Base-by-base conservation (phyloP, 257 asterid species). In the Paraleonurus japonicus region DNA sequence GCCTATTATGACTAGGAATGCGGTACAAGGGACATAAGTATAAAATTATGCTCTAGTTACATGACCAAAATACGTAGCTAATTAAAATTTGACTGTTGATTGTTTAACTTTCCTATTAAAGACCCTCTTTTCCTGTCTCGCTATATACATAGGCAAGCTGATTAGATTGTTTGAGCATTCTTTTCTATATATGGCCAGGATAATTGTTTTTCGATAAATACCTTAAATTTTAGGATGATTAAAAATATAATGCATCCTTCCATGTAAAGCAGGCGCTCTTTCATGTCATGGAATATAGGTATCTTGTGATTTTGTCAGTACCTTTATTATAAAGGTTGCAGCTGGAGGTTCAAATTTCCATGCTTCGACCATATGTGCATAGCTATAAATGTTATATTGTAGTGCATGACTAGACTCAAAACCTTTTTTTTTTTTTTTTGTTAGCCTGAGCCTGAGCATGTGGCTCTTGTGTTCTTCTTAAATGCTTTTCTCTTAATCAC, bases 391-490 rank as follows among this genome's bases (percentile, higher is more conserved):
- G 57, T 28, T 47, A 15, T 15, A 37, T 61, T 43, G 23, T 32
- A 51, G 30, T 75, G 78, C 65, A 53, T 23, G 61, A 59, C 11
- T 33, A 27, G 50, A 68, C 39, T 69, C 27, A 22, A 39, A 26
- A 9, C 20, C 10, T n/a, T 45, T 9, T n/a, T 28, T 67, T 48
- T 51, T 19, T 45, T 30, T 33, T 12, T 15, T 33, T 47, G n/a
- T n/a, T n/a, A n/a, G n/a, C n/a, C n/a, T n/a, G n/a, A 41, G 19
- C 73, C 58, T 30, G 22, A 24, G 59, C 69, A 20, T 48, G 41
- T 35, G 37, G 41, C 51, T n/a, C 13, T 70, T 61, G 17, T 20
- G 33, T 35, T 17, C 57, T 65, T 74, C 16, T 47, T 60, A 63
- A 15, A 32, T 37, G 43, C 28, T 17, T 12, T 19, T 33, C 23